Percentiles rank a stretch among this genome's conserved stretches.
phyloP scores from a whole-genome alignment of 2,329 filamentous ascomycete genomes.

The Penicillium fuscoglaucum region DNA sequence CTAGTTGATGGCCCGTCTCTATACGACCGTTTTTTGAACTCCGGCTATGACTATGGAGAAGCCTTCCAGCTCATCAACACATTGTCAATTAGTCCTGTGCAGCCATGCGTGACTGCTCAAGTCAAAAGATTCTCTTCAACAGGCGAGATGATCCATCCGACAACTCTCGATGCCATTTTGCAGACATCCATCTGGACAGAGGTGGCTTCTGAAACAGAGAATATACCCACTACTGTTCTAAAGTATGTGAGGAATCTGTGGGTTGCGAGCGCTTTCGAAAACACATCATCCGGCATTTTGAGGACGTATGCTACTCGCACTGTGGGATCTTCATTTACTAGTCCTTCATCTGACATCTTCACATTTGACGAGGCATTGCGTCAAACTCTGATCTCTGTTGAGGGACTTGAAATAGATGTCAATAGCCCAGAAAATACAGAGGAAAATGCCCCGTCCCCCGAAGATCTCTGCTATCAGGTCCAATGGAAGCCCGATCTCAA shows the following conservation, averaged over 20 bases:
- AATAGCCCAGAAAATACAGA: background rate
- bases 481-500: slow-evolving; percentile 16
- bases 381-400: background rate
- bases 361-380: background rate
- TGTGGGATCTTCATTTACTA: background rate
- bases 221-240: background rate
- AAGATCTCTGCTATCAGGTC: background rate
- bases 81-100: background rate
- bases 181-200: slow-evolving; percentile 6
- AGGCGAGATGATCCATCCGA: slow-evolving; percentile 15
- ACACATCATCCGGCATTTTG: background rate
- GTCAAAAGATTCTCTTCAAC: background rate
- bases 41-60: slow-evolving; percentile 4
- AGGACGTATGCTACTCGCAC: background rate
- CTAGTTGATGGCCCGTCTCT: background rate
- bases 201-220: background rate
- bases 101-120: background rate
- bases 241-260: background rate
- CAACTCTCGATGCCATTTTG: slow-evolving; percentile 12
- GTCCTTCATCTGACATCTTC: background rate
- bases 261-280: background rate
- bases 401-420: background rate
- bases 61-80: background rate
- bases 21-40: background rate
- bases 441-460: background rate